Evolutionary conservation across 768 basidiomycete genomes (phyloP).

Genomic region (Rickenella mellea): DNA sequence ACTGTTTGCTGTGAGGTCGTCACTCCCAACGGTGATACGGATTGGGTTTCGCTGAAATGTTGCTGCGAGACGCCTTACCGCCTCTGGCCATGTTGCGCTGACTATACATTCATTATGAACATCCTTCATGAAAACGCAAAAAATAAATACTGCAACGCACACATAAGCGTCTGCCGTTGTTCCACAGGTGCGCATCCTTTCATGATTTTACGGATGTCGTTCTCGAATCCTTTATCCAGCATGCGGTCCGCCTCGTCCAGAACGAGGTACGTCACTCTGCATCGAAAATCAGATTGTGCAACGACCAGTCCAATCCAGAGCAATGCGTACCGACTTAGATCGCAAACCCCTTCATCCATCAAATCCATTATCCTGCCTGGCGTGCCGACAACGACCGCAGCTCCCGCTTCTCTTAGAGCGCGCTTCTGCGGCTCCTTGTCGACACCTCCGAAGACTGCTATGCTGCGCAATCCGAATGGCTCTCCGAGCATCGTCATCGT

Average conservation of each 20-base stretch:
- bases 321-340: slow-evolving; percentile 40
- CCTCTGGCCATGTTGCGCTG: slow-evolving; percentile 97
- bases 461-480: slow-evolving; percentile 65
- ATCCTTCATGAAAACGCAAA: not conserved
- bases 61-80: slow-evolving; percentile 79
- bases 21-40: slow-evolving; percentile 89
- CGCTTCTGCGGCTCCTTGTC: slow-evolving; percentile 76
- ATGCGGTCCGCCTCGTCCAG: slow-evolving; percentile 97
- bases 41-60: slow-evolving; percentile 83
- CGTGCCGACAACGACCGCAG: slow-evolving; percentile 79
- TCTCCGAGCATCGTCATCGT: slow-evolving; percentile 67
- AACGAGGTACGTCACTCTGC: slow-evolving; percentile 82
- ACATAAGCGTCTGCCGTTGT: slow-evolving; percentile 91
- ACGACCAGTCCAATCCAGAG: not conserved
- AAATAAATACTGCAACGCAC: slow-evolving; percentile 34
- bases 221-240: slow-evolving; percentile 98
- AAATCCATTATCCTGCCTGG: slow-evolving; percentile 91
- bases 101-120: slow-evolving; percentile 34
- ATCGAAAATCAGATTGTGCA: not conserved
- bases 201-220: slow-evolving; percentile 91
- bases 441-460: slow-evolving; percentile 94
- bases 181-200: slow-evolving; percentile 53
- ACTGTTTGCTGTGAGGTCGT: slow-evolving; percentile 90
- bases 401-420: slow-evolving; percentile 17
- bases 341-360: slow-evolving; percentile 77